Base-by-base conservation (phyloP, 2,329 filamentous ascomycete species). In the Ceratocystiopsis brevicomis region DNA sequence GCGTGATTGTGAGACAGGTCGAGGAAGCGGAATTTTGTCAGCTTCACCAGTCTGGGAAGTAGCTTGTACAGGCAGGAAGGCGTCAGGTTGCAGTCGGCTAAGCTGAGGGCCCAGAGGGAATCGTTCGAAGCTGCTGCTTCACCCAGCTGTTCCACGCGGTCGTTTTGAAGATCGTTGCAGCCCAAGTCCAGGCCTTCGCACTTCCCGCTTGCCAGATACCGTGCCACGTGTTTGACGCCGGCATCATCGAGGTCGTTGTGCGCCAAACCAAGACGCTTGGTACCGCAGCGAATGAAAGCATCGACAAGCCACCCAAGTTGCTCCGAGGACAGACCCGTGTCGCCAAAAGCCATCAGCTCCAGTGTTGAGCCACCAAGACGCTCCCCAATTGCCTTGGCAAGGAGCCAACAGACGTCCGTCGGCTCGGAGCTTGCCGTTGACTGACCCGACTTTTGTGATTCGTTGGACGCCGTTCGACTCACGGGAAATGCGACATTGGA, bases 131-230 rank as follows among this genome's bases (percentile, higher is more conserved):
- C 58, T n/a, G 78, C 57, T 1, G 68, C 65, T 3, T 63, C 61
- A 4, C 69, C 68, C 41, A 80, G 58, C 1, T 30, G 25, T 11
- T 59, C 59, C 15, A 68, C 69, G 32, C 77, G 62, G 37, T 71
- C 65, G 32, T 73, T 66, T 38, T 65, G 59, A 16, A 79, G 57
- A 50, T 90, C 75, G 53, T 96, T 96, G 19, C 86, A 84, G 37
- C 86, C 85, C 13, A 96, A 62, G 57, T 96, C 90, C 5, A 98
- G 67, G 6, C 85, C 88, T 57, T 92, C 81, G 52, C 88, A 96
- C 41, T 78, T 70, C 0, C 81, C 80, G 18, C 76, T 76, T 25
- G 75, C 70, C 17, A 96, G 59, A 55, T 87, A 96, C 43, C 73
- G 73, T 30, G 80, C 69, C 30, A 95, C 72, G 54, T 93, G 79